phyloP scores from a whole-genome alignment of 2,329 filamentous ascomycete species.

The Cladophialophora carrionii region DNA sequence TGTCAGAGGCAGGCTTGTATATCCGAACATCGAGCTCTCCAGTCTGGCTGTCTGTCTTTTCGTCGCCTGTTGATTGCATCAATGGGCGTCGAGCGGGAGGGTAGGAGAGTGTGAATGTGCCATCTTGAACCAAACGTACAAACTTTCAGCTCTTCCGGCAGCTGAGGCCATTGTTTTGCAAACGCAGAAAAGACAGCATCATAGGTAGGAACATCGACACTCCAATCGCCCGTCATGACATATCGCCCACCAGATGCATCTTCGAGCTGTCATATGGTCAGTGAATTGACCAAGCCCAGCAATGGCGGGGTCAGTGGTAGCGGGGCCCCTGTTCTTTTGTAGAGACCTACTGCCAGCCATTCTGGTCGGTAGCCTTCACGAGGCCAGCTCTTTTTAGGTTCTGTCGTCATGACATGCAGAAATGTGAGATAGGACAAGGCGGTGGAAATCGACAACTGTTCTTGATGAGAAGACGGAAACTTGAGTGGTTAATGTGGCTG shows the following conservation, averaged over 20 bases:
- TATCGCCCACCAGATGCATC: constrained; percentile 32
- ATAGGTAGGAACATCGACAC: constrained; percentile 30
- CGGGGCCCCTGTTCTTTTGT: neutral
- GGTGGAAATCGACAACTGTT: neutral
- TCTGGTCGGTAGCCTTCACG: constrained; percentile 33
- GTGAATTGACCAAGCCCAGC: neutral
- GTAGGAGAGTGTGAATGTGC: no score
- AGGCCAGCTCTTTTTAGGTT: constrained; percentile 20
- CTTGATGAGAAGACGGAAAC: neutral
- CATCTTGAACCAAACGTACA: constrained; percentile 23
- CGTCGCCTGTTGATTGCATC: constrained; percentile 23
- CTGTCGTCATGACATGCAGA: constrained; percentile 11
- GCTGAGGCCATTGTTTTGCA: constrained; percentile 31
- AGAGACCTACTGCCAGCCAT: constrained; percentile 34
- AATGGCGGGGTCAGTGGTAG: neutral
- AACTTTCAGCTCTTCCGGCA: constrained; percentile 28
- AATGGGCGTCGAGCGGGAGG: neutral
- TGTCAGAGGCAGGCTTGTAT: constrained; percentile 31
- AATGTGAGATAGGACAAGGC: neutral
- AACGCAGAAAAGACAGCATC: constrained; percentile 30
- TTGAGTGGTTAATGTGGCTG: neutral
- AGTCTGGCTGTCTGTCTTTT: constrained; percentile 26
- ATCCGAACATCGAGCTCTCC: constrained; percentile 32
- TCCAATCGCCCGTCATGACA: constrained; percentile 32
- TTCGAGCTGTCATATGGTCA: constrained; percentile 29